Conservation (phyloP, 2,329 filamentous ascomycete species). For the Neonectria sp. region DNA sequence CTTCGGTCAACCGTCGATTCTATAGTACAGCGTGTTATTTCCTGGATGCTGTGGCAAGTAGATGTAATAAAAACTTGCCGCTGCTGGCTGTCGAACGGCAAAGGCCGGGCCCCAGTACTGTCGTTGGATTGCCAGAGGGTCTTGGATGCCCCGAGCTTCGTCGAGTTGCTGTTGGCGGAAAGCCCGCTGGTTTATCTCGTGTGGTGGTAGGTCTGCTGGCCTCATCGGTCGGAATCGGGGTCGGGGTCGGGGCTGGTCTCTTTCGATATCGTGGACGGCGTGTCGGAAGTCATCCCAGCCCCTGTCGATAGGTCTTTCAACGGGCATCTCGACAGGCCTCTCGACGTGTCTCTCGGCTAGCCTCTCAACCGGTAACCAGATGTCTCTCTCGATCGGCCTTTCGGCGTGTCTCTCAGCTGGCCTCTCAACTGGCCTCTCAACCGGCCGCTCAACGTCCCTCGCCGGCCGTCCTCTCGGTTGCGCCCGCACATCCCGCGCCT, state of each 20-base stretch:
- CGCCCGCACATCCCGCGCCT: no score
- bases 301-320: neutral
- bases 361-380: neutral
- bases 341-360: neutral
- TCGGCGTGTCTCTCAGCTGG: neutral
- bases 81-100: neutral
- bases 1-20: neutral
- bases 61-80: neutral
- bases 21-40: neutral
- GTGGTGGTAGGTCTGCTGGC: neutral
- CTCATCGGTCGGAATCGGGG: neutral
- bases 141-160: neutral
- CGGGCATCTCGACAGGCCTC: neutral
- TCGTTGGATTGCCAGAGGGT: neutral
- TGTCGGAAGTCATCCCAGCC: neutral
- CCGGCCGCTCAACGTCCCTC: neutral
- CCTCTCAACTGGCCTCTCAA: neutral
- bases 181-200: no score
- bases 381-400: neutral
- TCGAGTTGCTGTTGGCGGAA: no score
- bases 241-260: neutral
- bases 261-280: neutral
- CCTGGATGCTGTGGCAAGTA: neutral
- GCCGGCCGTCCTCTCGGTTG: no score
- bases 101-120: neutral